These are phyloP conservation scores for Chlorociboria aeruginascens DNA, from an alignment of 495 filamentous ascomycete species.

Conservation along the genomic window DNA sequence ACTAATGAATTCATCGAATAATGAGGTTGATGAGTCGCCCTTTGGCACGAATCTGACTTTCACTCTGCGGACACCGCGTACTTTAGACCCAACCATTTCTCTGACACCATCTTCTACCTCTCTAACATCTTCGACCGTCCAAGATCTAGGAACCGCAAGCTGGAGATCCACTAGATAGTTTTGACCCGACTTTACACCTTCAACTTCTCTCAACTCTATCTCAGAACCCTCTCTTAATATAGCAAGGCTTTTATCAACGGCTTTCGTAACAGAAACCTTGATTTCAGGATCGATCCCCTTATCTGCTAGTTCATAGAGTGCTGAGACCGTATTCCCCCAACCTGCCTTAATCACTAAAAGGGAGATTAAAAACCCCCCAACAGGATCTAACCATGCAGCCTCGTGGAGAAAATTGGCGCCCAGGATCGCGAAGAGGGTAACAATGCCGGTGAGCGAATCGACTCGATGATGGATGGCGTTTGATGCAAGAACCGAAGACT, in stretches of 20 bases:
- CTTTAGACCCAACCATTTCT: constrained; percentile 53
- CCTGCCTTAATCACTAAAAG: constrained; percentile 87
- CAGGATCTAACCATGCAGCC: constrained; percentile 87
- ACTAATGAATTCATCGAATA: constrained; percentile 70
- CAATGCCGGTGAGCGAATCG: constrained; percentile 87
- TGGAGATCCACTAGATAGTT: constrained; percentile 88
- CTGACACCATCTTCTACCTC: constrained; percentile 62
- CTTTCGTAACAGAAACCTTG: constrained; percentile 50
- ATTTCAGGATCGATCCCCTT: constrained; percentile 78
- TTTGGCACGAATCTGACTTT: constrained; percentile 71
- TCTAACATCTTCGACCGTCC: constrained; percentile 57
- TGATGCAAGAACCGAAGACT: constrained; percentile 90
- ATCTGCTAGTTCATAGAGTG: constrained; percentile 81
- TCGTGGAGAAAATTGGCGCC: constrained; percentile 78
- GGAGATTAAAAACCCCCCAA: constrained; percentile 84
- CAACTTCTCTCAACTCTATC: constrained; percentile 56
- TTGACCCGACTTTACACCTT: constrained; percentile 86
- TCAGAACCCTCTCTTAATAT: constrained; percentile 31
- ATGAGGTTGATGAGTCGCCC: constrained; percentile 35
- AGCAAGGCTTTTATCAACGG: constrained; percentile 46
- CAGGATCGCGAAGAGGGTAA: constrained; percentile 75
- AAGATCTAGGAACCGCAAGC: constrained; percentile 58
- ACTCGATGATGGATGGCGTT: constrained; percentile 95
- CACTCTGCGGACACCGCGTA: constrained; percentile 70
- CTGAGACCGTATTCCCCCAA: constrained; percentile 68